Percentiles rank a stretch among this genome's conserved stretches.
These are phyloP conservation scores for Trypanosoma scelopori DNA, from an alignment of 208 protist species.

Conservation along the genomic window DNA sequence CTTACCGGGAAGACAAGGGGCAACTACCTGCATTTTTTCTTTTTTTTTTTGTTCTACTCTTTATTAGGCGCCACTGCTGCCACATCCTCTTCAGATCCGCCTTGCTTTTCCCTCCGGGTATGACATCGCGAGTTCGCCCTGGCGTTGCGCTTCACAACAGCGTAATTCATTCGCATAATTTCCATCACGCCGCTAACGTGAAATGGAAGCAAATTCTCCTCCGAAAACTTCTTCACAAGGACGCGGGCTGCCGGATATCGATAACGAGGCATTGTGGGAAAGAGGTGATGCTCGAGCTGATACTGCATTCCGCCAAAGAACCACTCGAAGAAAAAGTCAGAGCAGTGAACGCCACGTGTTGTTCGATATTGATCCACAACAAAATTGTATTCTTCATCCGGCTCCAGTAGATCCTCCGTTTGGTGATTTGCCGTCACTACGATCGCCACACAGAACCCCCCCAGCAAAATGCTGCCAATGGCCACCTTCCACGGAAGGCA, in stretches of 20 bases:
- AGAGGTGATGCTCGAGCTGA: conserved; percentile 85
- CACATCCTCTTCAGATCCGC: neutral
- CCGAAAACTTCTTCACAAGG: conserved; percentile 74
- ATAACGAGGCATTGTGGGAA: conserved; percentile 69
- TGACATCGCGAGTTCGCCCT: neutral
- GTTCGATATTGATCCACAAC: conserved; percentile 75
- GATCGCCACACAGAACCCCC: conserved; percentile 69
- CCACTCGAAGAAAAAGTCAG: conserved; percentile 73
- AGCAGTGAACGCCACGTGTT: conserved; percentile 69
- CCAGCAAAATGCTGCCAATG: conserved; percentile 64
- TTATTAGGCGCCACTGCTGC: neutral
- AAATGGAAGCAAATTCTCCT: conserved; percentile 71
- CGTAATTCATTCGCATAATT: conserved; percentile 72
- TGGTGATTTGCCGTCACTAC: conserved; percentile 82
- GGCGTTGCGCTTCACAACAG: conserved; percentile 36
- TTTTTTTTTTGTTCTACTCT: too few relatives aligned
- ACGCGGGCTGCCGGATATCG: conserved; percentile 58
- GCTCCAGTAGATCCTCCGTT: conserved; percentile 78
- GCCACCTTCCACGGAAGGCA: conserved; percentile 64
- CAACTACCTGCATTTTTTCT: too few relatives aligned
- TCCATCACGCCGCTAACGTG: conserved; percentile 60
- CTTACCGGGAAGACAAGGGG: too few relatives aligned
- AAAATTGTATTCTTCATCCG: conserved; percentile 73
- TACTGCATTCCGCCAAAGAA: conserved; percentile 88
- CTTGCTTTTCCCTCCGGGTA: neutral